phyloP scores from a whole-genome alignment of 192 early-diverging fungal species.

The Rhizophagus sp. region DNA sequence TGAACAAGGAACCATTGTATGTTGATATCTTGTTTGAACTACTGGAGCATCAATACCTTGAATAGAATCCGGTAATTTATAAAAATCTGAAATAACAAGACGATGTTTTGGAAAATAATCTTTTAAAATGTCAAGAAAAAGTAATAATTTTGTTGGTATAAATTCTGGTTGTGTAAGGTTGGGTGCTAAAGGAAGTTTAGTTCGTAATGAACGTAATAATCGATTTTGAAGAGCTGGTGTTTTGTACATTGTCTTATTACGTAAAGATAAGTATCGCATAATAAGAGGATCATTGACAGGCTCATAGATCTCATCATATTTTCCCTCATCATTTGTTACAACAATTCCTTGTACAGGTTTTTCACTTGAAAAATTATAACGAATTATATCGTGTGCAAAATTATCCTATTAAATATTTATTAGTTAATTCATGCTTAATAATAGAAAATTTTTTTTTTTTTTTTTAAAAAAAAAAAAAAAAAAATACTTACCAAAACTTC shows the following conservation, averaged over 20 bases:
- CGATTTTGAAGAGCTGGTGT: constrained; percentile 61
- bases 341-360: constrained; percentile 83
- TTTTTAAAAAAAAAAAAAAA: too few species aligned
- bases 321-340: constrained; percentile 75
- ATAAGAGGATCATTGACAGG: constrained; percentile 78
- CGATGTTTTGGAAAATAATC: constrained; percentile 84
- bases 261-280: constrained; percentile 62
- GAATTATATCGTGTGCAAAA: constrained; percentile 93
- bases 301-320: constrained; percentile 87
- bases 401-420: constrained; percentile 69
- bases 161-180: constrained; percentile 88
- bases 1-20: constrained; percentile 91
- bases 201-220: constrained; percentile 54
- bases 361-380: constrained; percentile 75
- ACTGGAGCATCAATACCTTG: constrained; percentile 85
- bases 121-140: constrained; percentile 75
- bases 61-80: constrained; percentile 78
- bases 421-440: constrained; percentile 11
- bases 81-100: constrained; percentile 90
- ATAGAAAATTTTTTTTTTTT: not conserved
- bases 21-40: constrained; percentile 89
- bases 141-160: constrained; percentile 81
- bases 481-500: constrained; percentile 80
- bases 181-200: constrained; percentile 75
- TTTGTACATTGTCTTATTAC: constrained; percentile 59